These are phyloP conservation scores for Globisporangium cederbergense DNA, from an alignment of 352 stramenopile species.

Conservation along the genomic window DNA sequence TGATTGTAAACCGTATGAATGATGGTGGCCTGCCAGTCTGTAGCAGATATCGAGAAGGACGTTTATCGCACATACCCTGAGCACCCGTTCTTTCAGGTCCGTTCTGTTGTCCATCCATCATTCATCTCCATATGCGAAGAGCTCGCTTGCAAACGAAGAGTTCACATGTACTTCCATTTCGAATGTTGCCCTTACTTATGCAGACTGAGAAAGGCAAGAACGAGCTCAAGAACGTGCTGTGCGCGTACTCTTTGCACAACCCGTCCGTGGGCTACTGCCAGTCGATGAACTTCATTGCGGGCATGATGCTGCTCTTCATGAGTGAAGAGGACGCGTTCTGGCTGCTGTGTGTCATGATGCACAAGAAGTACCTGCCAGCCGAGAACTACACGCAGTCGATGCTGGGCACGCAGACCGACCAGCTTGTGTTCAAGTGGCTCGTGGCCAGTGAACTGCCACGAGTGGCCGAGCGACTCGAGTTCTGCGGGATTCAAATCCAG, in stretches of 20 bases:
- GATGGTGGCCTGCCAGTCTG: constrained; percentile 14
- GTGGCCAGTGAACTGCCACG: constrained; percentile 44
- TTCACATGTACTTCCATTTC: too few species aligned
- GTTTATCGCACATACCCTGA: constrained; percentile 60
- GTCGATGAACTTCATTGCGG: constrained; percentile 78
- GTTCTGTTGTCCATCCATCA: neutral
- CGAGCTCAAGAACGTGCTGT: constrained; percentile 54
- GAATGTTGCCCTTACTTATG: neutral
- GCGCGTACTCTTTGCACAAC: constrained; percentile 59
- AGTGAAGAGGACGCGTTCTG: constrained; percentile 78
- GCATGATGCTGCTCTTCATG: constrained; percentile 67
- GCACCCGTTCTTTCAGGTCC: constrained; percentile 44
- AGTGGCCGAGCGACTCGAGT: constrained; percentile 29
- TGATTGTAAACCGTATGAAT: constrained; percentile 1
- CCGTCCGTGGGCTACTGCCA: constrained; percentile 60
- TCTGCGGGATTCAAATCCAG: constrained; percentile 50
- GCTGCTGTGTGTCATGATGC: constrained; percentile 68
- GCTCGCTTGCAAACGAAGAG: neutral
- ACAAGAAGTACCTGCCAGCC: constrained; percentile 51
- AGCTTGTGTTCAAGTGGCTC: constrained; percentile 68
- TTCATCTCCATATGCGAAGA: neutral
- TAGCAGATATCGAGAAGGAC: constrained; percentile 65
- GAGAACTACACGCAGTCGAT: constrained; percentile 80
- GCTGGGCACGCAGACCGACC: constrained; percentile 66
- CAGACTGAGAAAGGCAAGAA: constrained; percentile 36